Conservation (phyloP, 305 asterid species). For the Solanum hybrid region DNA sequence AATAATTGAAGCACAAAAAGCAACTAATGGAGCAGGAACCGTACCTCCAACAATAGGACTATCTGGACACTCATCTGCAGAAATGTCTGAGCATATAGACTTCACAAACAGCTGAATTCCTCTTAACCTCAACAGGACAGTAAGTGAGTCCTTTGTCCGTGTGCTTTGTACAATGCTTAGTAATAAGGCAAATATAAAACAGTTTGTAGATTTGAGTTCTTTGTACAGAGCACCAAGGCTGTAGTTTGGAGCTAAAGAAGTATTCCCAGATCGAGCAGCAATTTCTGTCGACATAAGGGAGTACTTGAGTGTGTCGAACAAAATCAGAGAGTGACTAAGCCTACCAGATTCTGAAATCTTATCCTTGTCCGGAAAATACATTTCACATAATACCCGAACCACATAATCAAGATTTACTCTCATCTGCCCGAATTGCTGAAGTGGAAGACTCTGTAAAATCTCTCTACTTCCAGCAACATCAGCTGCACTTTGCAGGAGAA, state of each 20-base stretch:
- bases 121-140: constrained; percentile 50
- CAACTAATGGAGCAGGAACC: neutral
- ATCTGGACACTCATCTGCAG: constrained; percentile 17
- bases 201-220: constrained; percentile 74
- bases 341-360: constrained; percentile 66
- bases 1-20: neutral
- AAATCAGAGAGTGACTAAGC: constrained; percentile 51
- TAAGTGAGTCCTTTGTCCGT: constrained; percentile 39
- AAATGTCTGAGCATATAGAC: constrained; percentile 46
- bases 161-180: constrained; percentile 56
- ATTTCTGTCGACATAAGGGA: constrained; percentile 76
- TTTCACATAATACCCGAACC: constrained; percentile 44
- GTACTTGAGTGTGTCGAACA: constrained; percentile 89
- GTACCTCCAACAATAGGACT: neutral
- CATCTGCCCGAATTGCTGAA: constrained; percentile 33
- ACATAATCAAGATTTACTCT: constrained; percentile 57
- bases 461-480: constrained; percentile 42
- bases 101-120: constrained; percentile 67
- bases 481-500: constrained; percentile 54
- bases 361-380: constrained; percentile 67
- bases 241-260: constrained; percentile 57
- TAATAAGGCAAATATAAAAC: constrained; percentile 72
- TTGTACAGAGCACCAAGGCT: constrained; percentile 50
- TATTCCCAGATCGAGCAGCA: constrained; percentile 77
- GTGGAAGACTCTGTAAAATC: constrained; percentile 45